Conservation (phyloP, 1,284 basidiomycete genomes). For the Nidula niveotomentosa region DNA sequence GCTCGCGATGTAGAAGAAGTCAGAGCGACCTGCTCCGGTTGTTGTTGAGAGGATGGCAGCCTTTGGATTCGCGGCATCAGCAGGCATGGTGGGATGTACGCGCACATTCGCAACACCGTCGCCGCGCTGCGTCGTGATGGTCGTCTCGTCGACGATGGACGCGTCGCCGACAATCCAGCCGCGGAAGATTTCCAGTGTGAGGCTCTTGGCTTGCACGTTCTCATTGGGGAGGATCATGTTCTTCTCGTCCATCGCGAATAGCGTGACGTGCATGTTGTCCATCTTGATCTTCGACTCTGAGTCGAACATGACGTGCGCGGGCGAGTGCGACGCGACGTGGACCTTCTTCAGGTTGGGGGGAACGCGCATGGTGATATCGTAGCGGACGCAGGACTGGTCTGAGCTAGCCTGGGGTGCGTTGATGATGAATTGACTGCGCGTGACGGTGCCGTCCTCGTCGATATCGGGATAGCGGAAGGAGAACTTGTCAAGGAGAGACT, state of each 20-base stretch:
- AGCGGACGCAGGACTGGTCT: constrained; percentile 45
- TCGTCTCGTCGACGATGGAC: constrained; percentile 38
- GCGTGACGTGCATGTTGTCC: constrained; percentile 42
- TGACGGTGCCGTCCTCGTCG: constrained; percentile 21
- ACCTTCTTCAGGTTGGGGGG: constrained; percentile 48
- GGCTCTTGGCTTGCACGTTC: constrained; percentile 35
- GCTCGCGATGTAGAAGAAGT: constrained; percentile 44
- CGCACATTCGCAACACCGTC: constrained; percentile 49
- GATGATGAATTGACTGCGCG: constrained; percentile 36
- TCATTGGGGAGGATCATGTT: constrained; percentile 47
- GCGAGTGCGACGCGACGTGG: constrained; percentile 36
- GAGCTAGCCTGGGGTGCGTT: constrained; percentile 27
- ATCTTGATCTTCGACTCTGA: constrained; percentile 39
- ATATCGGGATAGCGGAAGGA: constrained; percentile 29
- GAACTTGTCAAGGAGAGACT: constrained; percentile 35
- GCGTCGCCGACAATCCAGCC: constrained; percentile 65
- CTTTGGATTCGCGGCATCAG: constrained; percentile 27
- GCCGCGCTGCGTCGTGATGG: constrained; percentile 47
- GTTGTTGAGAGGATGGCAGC: constrained; percentile 41
- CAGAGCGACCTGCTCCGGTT: constrained; percentile 49
- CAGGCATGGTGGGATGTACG: constrained; percentile 37
- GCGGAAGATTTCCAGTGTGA: constrained; percentile 42
- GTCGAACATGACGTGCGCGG: constrained; percentile 50
- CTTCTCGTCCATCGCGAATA: constrained; percentile 29
- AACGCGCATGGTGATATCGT: constrained; percentile 49